These are phyloP conservation scores for Gracilaria gracilis DNA, from an alignment of 23 red algal species.

Conservation along the genomic window DNA sequence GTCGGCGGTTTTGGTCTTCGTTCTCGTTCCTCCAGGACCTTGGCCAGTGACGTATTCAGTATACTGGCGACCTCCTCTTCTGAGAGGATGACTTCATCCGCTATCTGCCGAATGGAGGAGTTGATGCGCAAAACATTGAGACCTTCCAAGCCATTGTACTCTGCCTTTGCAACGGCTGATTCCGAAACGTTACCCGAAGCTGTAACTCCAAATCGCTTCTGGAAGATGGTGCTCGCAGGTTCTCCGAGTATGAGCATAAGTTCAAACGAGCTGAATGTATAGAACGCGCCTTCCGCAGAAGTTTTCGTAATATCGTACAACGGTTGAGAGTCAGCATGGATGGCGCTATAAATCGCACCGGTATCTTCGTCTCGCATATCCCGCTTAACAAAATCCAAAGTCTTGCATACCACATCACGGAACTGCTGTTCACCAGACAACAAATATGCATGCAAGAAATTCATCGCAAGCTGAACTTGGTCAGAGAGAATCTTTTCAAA, in stretches of 20 bases:
- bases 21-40: slow-evolving; percentile 44
- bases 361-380: slow-evolving; percentile 72
- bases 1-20: slow-evolving; percentile 49
- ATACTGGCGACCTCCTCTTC: slow-evolving; percentile 34
- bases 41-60: slow-evolving; percentile 27
- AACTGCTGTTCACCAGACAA: slow-evolving; percentile 47
- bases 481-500: slow-evolving; percentile 92
- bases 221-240: slow-evolving; percentile 62
- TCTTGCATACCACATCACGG: slow-evolving; percentile 50
- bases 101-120: slow-evolving; percentile 47
- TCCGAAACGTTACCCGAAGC: slow-evolving; percentile 74
- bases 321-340: slow-evolving; percentile 70
- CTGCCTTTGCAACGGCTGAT: slow-evolving; percentile 65
- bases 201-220: slow-evolving; percentile 70
- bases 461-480: slow-evolving; percentile 73
- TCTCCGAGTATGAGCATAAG: slow-evolving; percentile 80
- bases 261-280: slow-evolving; percentile 82
- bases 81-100: slow-evolving; percentile 10
- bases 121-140: slow-evolving; percentile 68
- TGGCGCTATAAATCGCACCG: slow-evolving; percentile 77
- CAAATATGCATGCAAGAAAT: slow-evolving; percentile 75
- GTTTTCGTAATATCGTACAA: slow-evolving; percentile 53
- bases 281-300: slow-evolving; percentile 77
- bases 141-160: slow-evolving; percentile 64
- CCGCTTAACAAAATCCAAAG: slow-evolving; percentile 67